Evolutionary conservation across 495 filamentous ascomycete species (phyloP), one percentile per base, ranked within the genome.

Genomic region (Rostrohypoxylon terebratum): DNA sequence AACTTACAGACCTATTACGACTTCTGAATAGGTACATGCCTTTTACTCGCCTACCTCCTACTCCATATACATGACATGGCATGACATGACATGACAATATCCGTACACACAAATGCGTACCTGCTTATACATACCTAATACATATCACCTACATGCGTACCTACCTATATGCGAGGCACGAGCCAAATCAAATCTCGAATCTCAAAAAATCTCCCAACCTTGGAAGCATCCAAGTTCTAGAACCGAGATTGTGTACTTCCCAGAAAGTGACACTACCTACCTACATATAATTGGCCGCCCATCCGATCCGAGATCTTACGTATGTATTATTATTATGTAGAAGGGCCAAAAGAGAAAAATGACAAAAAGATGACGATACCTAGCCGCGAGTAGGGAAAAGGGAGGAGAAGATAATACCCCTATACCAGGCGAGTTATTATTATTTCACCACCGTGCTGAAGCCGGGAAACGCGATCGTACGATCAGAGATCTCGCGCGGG

Each of bases 401-500:
- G 13, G 13, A 16, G 6, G 16, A 16, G 9, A 44, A 44, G 9
- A 16, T 3, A 44, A 44, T 3, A n/a, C 9, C 9, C 44, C 50
- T 51, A 68, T 72, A 63, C 59, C 38, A 42, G 33, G 47, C 60
- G 70, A 73, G 70, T 51, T 73, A 67, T 72, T 73, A 67, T 72
- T 71, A 66, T 58, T 66, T 40, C 40, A 59, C 13, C 45, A 28
- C 33, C 58, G 13, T 28, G 40, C 31, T 59, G 50, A 57, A 67
- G 58, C 59, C 47, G 33, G 48, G 34, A 60, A 47, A 58, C 2
- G 14, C 34, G 33, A 68, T 65, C 70, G 48, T 68, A 73, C 48
- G 70, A 68, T 68, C 59, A 50, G 54, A 63, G 59, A 68, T 68
- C 59, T 68, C 50, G 48, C 38, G 53, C 34, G 51, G 63, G 64